These are phyloP conservation scores for Macaranga tanarius DNA, from an alignment of 441 rosid species.

Conservation along the genomic window DNA sequence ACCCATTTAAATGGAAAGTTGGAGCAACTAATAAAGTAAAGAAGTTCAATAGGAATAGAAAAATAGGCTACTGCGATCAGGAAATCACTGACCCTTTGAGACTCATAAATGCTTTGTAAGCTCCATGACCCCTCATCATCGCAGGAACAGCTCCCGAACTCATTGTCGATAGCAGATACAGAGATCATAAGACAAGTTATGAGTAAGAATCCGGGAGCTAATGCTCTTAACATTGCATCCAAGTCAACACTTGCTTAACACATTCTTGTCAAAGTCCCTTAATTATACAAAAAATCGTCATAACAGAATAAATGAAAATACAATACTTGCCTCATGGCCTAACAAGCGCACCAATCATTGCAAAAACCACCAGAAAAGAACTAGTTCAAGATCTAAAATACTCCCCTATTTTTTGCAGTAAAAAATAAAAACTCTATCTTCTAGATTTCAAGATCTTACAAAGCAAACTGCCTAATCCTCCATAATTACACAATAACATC, in stretches of 20 bases:
- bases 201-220: constrained; percentile 45
- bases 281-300: neutral
- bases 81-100: constrained; percentile 89
- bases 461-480: neutral
- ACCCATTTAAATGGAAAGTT: constrained; percentile 98
- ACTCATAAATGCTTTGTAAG: constrained; percentile 67
- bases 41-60: constrained; percentile 90
- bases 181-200: constrained; percentile 41
- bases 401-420: neutral
- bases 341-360: neutral
- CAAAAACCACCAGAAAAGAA: neutral
- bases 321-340: neutral
- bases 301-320: neutral
- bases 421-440: neutral
- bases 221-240: constrained; percentile 50
- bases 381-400: constrained; percentile 23
- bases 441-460: constrained; percentile 28
- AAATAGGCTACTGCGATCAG: constrained; percentile 93
- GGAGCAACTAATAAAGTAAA: constrained; percentile 95
- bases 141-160: constrained; percentile 68
- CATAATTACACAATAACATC: neutral
- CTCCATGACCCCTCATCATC: constrained; percentile 88
- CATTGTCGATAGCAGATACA: constrained; percentile 45
- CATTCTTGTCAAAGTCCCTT: constrained; percentile 19
- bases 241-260: constrained; percentile 26